Evolutionary conservation across 2,329 filamentous ascomycete genomes (phyloP), one percentile per base, ranked within the genome.

Genomic region (Teratosphaeria pseudoeucalypti): DNA sequence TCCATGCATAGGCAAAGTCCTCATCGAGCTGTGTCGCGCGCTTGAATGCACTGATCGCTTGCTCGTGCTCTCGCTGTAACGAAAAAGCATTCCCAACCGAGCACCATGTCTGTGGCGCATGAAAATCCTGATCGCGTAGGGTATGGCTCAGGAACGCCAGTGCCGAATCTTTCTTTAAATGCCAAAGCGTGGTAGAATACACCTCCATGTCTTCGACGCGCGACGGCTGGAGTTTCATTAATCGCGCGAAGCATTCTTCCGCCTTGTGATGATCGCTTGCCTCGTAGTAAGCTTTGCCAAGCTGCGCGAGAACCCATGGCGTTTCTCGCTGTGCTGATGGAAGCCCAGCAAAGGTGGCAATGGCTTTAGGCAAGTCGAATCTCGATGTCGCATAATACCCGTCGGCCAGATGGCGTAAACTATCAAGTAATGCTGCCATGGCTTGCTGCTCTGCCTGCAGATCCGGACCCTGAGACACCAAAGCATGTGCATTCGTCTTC

Each of bases 141-240:
- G 95, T 90, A 69, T 97, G 92, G 0, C 92, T 90, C 32, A 99
- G 80, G 74, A 94, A 95, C 0, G 92, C 92, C 26, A 99, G 80
- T 62, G 96, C 90, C 0, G 91, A 89, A 70, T 96, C 92, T 63
- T 89, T 87, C 74, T 95, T 96, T 63, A 96, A 78, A 73, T 96
- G 92, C 94, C 95, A 99, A n/a, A 99, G 81, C n/a, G 95, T 87
- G 0, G 94, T 99, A 14, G 92, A 97, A 75, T 96, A 99, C 39
- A 97, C 86, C 71, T 99, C 94, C 92, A 97, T 96, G 70, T 96
- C 92, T 70, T 95, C 88, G 53, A 95, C 80, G 3, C 90, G 85
- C 1, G 89, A 89, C 0, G 92, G 92, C 12, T 89, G 86, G 65
- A 94, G 80, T 34, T 87, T 83, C 56, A 90, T 86, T 65, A 99